Evolutionary conservation across 2,329 filamentous ascomycete species (phyloP).

Genomic region (Penicillium griseofulvum): DNA sequence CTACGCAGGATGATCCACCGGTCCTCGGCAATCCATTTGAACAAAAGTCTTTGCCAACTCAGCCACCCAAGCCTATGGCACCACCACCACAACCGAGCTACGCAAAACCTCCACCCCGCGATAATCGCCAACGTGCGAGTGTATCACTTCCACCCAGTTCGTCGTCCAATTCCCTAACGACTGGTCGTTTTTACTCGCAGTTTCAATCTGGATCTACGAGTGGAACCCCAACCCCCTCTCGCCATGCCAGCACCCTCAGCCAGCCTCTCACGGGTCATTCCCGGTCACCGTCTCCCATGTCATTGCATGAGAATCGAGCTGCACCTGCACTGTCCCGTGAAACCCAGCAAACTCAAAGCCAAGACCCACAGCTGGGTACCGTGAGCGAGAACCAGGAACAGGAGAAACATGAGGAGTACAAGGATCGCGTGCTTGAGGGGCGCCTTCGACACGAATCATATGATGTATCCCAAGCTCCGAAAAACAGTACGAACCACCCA

Average conservation of each 20-base stretch:
- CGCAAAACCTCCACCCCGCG: not conserved
- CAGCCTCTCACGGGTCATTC: conserved; percentile 5
- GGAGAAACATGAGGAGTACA: not conserved
- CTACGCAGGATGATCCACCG: not conserved
- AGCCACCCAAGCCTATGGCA: not conserved
- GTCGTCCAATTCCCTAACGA: conserved; percentile 1
- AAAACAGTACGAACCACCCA: not conserved
- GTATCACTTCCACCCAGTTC: conserved; percentile 5
- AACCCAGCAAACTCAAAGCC: not conserved
- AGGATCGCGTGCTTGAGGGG: not conserved
- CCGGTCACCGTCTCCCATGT: not conserved
- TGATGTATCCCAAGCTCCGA: not conserved
- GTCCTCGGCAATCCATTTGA: not conserved
- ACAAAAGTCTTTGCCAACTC: not conserved
- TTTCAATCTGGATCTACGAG: conserved; percentile 1
- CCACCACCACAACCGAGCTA: not conserved
- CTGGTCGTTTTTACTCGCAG: conserved; percentile 20
- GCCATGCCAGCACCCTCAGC: conserved; percentile 7
- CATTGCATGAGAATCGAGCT: conserved; percentile 2
- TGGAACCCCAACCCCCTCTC: not conserved
- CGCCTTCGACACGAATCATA: not conserved
- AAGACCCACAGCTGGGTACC: not conserved
- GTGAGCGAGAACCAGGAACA: conserved; percentile 1
- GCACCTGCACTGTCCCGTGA: not conserved
- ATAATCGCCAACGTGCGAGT: conserved; percentile 8